phyloP scores from a whole-genome alignment of 768 basidiomycete species.

The Boletus pseudo-olivaceus region DNA sequence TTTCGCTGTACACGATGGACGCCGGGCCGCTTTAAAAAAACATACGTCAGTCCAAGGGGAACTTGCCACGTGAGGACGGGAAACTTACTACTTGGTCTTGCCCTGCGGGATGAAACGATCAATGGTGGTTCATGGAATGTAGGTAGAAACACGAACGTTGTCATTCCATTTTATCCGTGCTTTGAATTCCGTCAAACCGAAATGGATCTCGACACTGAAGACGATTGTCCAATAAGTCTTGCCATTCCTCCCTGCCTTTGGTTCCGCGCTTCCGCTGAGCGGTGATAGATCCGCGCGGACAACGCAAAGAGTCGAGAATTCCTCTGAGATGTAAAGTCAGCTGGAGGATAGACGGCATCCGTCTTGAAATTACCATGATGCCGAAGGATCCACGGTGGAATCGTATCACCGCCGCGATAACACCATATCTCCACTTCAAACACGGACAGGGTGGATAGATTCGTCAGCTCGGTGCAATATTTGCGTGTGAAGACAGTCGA shows the following conservation, averaged over 20 bases:
- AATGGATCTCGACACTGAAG: slow-evolving; percentile 81
- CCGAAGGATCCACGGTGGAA: slow-evolving; percentile 74
- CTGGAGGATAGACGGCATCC: not conserved
- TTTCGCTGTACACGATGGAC: slow-evolving; percentile 78
- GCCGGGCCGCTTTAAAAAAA: slow-evolving; percentile 59
- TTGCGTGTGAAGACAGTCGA: slow-evolving; percentile 79
- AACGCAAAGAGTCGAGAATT: slow-evolving; percentile 74
- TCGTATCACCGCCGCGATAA: slow-evolving; percentile 66
- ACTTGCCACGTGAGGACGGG: not conserved
- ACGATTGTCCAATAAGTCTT: slow-evolving; percentile 82
- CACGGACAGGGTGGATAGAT: slow-evolving; percentile 67
- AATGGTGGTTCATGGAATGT: not conserved
- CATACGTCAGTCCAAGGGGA: not conserved
- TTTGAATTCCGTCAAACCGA: slow-evolving; percentile 78
- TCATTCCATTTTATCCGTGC: slow-evolving; percentile 82
- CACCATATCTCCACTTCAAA: slow-evolving; percentile 88
- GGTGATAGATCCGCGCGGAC: slow-evolving; percentile 77
- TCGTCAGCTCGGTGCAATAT: slow-evolving; percentile 80
- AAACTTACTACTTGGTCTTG: slow-evolving; percentile 65
- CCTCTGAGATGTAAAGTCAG: slow-evolving; percentile 38
- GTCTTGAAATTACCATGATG: slow-evolving; percentile 34
- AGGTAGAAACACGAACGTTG: slow-evolving; percentile 45
- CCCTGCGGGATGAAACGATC: slow-evolving; percentile 42
- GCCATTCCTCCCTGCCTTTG: slow-evolving; percentile 60
- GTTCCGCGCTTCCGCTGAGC: slow-evolving; percentile 64